Base-by-base conservation (phyloP, 352 stramenopile genomes). In the Phytopythium aichiense region DNA sequence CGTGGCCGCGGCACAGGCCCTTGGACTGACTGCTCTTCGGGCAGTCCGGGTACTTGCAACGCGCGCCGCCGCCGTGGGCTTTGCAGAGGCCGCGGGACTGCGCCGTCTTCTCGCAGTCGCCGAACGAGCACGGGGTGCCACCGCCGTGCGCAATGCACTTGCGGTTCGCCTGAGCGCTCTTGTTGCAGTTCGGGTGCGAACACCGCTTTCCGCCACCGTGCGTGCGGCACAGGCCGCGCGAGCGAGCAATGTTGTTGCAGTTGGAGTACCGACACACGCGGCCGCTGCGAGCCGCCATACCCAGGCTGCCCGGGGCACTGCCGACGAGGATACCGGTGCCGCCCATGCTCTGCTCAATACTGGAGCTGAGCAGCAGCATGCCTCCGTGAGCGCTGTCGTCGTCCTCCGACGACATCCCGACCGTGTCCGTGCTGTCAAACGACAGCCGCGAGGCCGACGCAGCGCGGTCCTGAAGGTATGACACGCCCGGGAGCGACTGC, bases 101-200 rank as follows among this genome's bases (percentile, higher is more conserved):
- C 42, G 87, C 86, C 28, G 87, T 94, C 76, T 95, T 95, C 57
- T 95, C 83, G 46, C 87, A 95, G 57, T 94, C 81, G 13, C 79
- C 83, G 33, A 91, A 95, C 40, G 87, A 94, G 59, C 87, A 95
- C 28, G 84, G 87, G 7, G 84, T 95, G 52, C 87, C 87, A 22
- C 87, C 87, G 33, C 87, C 87, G 69, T 95, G 87, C 11, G 84
- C 84, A 37, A 95, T 95, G 62, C 87, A 95, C 66, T 95, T 95
- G 63, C 85, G 84, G 65, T 94, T 94, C 52, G 84, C 85, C 72
- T 95, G 84, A n/a, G 87, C 87, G 43, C 78, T 91, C 67, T 95
- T 95, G 69, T 89, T 92, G 66, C 87, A 95, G 52, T 81, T 82
- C 12, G 84, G 84, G 56, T 94, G 80, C 50, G 83, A 92, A 55